Base-by-base conservation (phyloP, 1,139 yeast species). In the Hanseniaspora sp. region DNA sequence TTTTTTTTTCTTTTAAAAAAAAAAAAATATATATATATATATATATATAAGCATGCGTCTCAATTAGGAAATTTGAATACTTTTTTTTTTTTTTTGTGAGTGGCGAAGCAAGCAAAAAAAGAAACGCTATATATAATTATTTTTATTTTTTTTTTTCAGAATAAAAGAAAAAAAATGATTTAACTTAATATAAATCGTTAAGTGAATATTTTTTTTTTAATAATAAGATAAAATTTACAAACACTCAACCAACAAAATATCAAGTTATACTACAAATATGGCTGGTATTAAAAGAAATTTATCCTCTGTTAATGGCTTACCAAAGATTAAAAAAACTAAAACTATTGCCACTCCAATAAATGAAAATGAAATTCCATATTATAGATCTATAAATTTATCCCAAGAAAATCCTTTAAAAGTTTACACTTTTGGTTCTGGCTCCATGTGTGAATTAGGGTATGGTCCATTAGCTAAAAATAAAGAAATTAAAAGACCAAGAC, bases 391-490 rank as follows among this genome's bases (percentile, higher is more conserved):
- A 54, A 62, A 52, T 63, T 62, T 55, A 53, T 62, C 13, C 6
- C 62, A 66, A 37, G 63, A 62, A 28, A 58, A 73, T 38, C 76
- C 76, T 17, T 71, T 90, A 54, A 94, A 87, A 63, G 74, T 92
- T 1, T 92, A 85, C 66, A 95, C 86, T 41, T 92, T 95, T 84
- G 99, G 99, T 37, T 79, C 95, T 0, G 98, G 98, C 0, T 82
- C 95, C 1, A 90, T 92, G 90, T 88, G 96, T 72, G 98, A 94
- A 66, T 74, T 92, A 39, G 99, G 98, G 1, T 74, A 92, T 15
- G 99, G 98, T 0, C 96, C 97, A 12, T 77, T 74, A 35, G 86
- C 95, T 1, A 82, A 76, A 59, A 92, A 86, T 41, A 87, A 88
- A 59, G 96, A 90, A 67, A 96, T 92, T 23, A 92, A 90, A 65